Percentiles rank a stretch among this genome's conserved stretches.
Conservation (phyloP, 2,329 filamentous ascomycete genomes). For the Trichophyton benhamiae region DNA sequence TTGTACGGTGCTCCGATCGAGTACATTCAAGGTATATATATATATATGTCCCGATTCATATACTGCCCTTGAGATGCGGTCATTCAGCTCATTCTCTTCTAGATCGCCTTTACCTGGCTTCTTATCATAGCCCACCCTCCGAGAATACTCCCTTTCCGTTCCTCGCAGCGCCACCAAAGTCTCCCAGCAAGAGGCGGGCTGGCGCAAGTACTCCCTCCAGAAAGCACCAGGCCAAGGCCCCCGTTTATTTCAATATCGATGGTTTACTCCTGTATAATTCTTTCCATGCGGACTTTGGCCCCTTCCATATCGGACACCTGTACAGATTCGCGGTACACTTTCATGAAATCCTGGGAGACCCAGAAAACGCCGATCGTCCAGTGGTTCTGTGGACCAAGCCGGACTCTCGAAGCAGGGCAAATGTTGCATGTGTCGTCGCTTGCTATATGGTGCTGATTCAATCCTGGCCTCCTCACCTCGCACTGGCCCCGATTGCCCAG, state of each 20-base stretch:
- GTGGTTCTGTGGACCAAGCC: slow-evolving; percentile 95
- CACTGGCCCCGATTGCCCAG: slow-evolving; percentile 88
- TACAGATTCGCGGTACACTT: slow-evolving; percentile 94
- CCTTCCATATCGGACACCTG: slow-evolving; percentile 89
- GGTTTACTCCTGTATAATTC: slow-evolving; percentile 90
- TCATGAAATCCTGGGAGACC: slow-evolving; percentile 85
- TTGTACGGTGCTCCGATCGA: slow-evolving; percentile 84
- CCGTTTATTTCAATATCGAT: slow-evolving; percentile 93
- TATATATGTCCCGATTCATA: slow-evolving; percentile 22
- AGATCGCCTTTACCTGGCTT: slow-evolving; percentile 87
- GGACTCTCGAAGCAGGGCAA: slow-evolving; percentile 76
- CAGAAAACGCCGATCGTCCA: slow-evolving; percentile 75
- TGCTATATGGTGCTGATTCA: slow-evolving; percentile 99
- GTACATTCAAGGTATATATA: slow-evolving; percentile 85
- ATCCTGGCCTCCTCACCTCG: slow-evolving; percentile 91
- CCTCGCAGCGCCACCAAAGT: slow-evolving; percentile 46
- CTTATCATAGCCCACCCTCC: slow-evolving; percentile 72
- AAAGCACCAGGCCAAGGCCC: slow-evolving; percentile 37
- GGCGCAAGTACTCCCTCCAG: slow-evolving; percentile 37
- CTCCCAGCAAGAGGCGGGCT: slow-evolving; percentile 64
- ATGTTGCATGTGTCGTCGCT: slow-evolving; percentile 85
- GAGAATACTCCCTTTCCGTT: slow-evolving; percentile 79
- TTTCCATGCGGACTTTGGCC: slow-evolving; percentile 96
- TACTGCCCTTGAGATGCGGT: neutral
- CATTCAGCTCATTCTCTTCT: neutral